Evolutionary conservation across 345 rosid species (phyloP).

Genomic region (Eutrema yunnanense): DNA sequence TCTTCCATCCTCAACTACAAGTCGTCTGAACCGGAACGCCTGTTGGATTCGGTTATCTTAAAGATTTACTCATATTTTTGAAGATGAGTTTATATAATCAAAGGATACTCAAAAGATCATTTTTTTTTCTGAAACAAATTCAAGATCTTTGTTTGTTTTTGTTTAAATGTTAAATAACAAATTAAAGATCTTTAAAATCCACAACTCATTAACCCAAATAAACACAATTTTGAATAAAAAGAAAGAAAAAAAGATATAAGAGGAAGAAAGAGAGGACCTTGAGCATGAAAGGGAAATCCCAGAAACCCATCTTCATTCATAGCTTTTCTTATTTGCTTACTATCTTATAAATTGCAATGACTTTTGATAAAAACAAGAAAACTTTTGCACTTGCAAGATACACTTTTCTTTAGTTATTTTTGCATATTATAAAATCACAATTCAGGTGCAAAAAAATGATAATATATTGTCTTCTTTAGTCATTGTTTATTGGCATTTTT

Average conservation of each 20-base stretch:
- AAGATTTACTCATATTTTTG: not conserved
- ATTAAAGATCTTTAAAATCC: not conserved
- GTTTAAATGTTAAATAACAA: not conserved
- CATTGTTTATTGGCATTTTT: no score
- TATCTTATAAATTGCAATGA: not conserved
- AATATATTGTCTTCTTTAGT: no score
- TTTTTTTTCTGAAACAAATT: not conserved
- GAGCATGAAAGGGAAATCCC: constrained; percentile 42
- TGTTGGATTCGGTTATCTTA: constrained; percentile 10
- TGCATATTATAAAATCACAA: not conserved
- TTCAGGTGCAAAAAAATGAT: not conserved
- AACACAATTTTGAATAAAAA: not conserved
- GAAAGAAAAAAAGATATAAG: not conserved
- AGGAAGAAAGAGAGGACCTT: constrained; percentile 39
- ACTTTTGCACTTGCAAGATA: constrained; percentile 9
- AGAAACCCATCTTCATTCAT: constrained; percentile 38
- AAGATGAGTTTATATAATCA: not conserved
- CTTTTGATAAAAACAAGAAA: constrained; percentile 16
- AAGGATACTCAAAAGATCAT: not conserved
- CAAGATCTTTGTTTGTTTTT: not conserved
- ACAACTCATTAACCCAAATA: not conserved
- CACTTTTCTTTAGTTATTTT: not conserved
- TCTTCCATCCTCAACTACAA: constrained; percentile 26
- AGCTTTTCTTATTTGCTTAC: constrained; percentile 1
- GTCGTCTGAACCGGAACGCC: constrained; percentile 43